These are phyloP conservation scores for Suhomyces prunicola DNA, from an alignment of 805 yeast genomes.

Conservation along the genomic window DNA sequence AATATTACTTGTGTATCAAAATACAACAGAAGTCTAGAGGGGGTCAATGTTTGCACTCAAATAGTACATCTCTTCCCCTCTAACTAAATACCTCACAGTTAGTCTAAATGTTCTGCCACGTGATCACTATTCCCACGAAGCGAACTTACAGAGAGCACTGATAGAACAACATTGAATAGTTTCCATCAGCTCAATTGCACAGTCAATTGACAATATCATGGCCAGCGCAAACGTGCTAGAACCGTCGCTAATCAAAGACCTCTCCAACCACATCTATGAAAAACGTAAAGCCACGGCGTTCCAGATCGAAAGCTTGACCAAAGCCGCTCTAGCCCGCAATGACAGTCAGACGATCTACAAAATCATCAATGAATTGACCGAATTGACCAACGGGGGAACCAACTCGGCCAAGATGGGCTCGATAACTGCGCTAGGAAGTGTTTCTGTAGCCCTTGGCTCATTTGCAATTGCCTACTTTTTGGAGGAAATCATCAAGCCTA, in stretches of 20 bases:
- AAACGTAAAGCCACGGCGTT: constrained; percentile 48
- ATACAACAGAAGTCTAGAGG: too few species aligned
- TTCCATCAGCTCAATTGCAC: too few species aligned
- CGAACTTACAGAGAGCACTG: too few species aligned
- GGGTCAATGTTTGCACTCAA: too few species aligned
- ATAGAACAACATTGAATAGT: too few species aligned
- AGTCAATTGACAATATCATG: neutral
- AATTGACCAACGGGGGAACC: constrained; percentile 67
- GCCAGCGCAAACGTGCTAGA: constrained; percentile 26
- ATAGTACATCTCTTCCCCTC: too few species aligned
- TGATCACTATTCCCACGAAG: too few species aligned
- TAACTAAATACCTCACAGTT: too few species aligned
- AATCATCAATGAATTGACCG: constrained; percentile 76
- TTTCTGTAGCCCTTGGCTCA: constrained; percentile 86
- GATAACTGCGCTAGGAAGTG: constrained; percentile 91
- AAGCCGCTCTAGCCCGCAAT: constrained; percentile 59
- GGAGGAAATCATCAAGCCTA: constrained; percentile 87
- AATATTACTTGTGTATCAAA: too few species aligned
- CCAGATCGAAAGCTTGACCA: constrained; percentile 74
- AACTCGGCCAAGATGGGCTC: constrained; percentile 86
- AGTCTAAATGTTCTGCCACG: too few species aligned
- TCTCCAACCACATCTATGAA: constrained; percentile 45
- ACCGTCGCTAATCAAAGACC: constrained; percentile 36
- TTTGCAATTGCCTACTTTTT: constrained; percentile 79
- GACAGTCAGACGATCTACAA: constrained; percentile 58